Conservation (phyloP, 495 filamentous ascomycete species). For the Tuber umbilicatum region DNA sequence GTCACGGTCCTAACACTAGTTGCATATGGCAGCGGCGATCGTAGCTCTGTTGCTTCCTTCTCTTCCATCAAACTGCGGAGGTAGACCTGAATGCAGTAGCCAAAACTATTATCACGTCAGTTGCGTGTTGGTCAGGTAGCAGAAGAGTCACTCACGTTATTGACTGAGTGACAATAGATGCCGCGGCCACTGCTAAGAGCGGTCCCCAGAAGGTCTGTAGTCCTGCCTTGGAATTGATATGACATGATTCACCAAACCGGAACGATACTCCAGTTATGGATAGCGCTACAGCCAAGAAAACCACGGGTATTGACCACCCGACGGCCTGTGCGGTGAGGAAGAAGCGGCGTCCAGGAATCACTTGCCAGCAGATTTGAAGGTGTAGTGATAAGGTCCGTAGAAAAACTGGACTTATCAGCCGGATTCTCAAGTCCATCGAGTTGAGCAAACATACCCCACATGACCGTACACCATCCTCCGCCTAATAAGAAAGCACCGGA, state of each 20-base stretch:
- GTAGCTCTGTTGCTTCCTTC: constrained; percentile 46
- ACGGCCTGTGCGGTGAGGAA: constrained; percentile 75
- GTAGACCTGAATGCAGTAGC: constrained; percentile 92
- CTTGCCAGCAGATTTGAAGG: constrained; percentile 95
- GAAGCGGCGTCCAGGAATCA: constrained; percentile 78
- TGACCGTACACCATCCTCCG: constrained; percentile 72
- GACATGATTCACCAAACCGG: constrained; percentile 81
- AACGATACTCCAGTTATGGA: constrained; percentile 87
- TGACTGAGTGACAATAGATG: constrained; percentile 71
- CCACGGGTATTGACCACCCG: constrained; percentile 75
- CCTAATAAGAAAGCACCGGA: constrained; percentile 78
- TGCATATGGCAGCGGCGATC: constrained; percentile 67
- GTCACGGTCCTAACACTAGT: constrained; percentile 75
- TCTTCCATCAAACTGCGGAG: constrained; percentile 72
- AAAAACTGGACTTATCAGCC: constrained; percentile 53
- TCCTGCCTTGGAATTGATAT: constrained; percentile 79
- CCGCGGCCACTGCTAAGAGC: constrained; percentile 67
- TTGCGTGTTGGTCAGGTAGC: background rate
- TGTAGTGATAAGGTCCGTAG: constrained; percentile 85
- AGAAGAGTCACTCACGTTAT: constrained; percentile 48
- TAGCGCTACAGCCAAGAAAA: constrained; percentile 66
- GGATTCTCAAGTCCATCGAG: background rate
- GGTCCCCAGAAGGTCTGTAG: constrained; percentile 86
- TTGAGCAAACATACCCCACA: constrained; percentile 59
- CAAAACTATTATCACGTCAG: constrained; percentile 56